Evolutionary conservation across 2,329 filamentous ascomycete species (phyloP).

Genomic region (Septoria petroselini): DNA sequence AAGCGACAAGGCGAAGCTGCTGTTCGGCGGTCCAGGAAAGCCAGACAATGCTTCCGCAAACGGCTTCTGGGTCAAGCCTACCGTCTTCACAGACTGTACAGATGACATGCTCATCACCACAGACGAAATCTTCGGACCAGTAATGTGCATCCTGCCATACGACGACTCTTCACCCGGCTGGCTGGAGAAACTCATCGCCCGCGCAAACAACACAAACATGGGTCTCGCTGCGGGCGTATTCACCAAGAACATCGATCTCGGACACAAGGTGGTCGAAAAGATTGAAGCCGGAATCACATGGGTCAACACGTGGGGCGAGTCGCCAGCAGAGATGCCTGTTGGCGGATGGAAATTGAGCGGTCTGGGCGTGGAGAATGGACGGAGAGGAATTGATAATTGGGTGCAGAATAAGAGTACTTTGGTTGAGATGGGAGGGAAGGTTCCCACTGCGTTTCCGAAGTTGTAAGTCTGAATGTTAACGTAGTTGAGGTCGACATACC

Average conservation of each 20-base stretch:
- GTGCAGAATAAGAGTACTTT: conserved; percentile 83
- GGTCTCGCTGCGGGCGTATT: conserved; percentile 84
- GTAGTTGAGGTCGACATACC: too few relatives aligned
- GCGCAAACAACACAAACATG: conserved; percentile 73
- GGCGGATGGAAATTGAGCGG: conserved; percentile 92
- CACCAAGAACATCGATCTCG: conserved; percentile 68
- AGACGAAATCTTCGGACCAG: conserved; percentile 87
- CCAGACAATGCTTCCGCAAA: conserved; percentile 47
- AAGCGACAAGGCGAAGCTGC: conserved; percentile 67
- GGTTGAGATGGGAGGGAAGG: conserved; percentile 72
- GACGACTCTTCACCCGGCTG: conserved; percentile 40
- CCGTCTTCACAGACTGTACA: conserved; percentile 80
- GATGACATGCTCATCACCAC: conserved; percentile 75
- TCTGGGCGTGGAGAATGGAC: conserved; percentile 81
- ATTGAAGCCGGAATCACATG: conserved; percentile 85
- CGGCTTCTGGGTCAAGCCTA: conserved; percentile 83
- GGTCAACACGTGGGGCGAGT: conserved; percentile 94
- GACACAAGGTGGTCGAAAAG: conserved; percentile 67
- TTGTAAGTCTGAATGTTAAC: conserved; percentile 16
- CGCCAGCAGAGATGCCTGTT: conserved; percentile 85
- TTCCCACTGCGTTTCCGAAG: conserved; percentile 63
- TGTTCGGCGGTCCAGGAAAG: conserved; percentile 56
- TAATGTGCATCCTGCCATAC: conserved; percentile 78
- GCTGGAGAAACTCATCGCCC: conserved; percentile 65
- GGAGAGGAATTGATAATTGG: conserved; percentile 75